These are phyloP conservation scores for Aspergillus novofumigatus DNA, from an alignment of 2,329 filamentous ascomycete genomes.

Conservation along the genomic window DNA sequence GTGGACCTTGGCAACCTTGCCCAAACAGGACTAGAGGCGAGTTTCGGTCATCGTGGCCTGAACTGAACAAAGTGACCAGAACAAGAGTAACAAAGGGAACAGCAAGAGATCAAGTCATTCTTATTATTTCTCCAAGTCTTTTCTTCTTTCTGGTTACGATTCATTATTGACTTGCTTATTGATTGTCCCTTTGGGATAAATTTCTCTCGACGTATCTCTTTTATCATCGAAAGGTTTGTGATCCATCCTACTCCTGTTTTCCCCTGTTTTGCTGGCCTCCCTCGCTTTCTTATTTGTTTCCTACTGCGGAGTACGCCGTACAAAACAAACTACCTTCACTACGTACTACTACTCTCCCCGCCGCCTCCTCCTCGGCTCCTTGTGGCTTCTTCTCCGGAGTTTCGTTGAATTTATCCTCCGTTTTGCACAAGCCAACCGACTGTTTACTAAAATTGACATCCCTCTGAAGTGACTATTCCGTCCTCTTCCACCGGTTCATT, in stretches of 20 bases:
- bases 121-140: background rate
- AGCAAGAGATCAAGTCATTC: background rate
- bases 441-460: background rate
- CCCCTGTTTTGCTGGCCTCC: background rate
- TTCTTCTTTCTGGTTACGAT: background rate
- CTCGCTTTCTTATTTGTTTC: background rate
- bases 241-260: background rate
- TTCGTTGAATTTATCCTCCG: slow-evolving; percentile 4
- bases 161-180: background rate
- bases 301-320: background rate
- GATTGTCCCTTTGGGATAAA: background rate
- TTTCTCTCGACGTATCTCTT: background rate
- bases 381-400: background rate
- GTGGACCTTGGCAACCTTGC: slow-evolving; percentile 26
- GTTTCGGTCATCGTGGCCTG: slow-evolving; percentile 42
- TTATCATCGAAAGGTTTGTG: background rate
- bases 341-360: background rate
- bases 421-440: background rate
- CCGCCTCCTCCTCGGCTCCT: background rate
- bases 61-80: slow-evolving; percentile 21
- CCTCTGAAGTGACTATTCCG: slow-evolving; percentile 2
- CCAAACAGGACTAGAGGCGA: slow-evolving; percentile 23
- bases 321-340: background rate
- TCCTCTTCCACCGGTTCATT: slow-evolving; percentile 3
- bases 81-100: slow-evolving; percentile 8